Evolutionary conservation across 2,329 filamentous ascomycete genomes (phyloP).

Genomic region (Ascochyta koolunga): DNA sequence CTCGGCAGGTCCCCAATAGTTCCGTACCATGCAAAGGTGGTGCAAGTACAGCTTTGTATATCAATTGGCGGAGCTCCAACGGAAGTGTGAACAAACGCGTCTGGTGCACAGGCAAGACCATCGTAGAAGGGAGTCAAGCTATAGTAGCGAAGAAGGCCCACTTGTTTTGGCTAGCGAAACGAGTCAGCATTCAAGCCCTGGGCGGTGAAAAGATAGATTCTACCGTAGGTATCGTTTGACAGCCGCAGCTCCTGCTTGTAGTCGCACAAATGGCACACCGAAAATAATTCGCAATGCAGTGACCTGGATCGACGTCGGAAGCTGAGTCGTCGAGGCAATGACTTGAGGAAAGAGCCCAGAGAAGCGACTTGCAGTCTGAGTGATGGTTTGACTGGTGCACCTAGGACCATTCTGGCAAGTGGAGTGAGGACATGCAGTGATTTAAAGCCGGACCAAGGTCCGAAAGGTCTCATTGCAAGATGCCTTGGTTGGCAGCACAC

Average conservation of each 20-base stretch:
- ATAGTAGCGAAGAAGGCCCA: no score
- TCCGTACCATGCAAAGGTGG: slow-evolving; percentile 23
- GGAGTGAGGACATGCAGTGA: slow-evolving; percentile 5
- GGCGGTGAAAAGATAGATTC: not conserved
- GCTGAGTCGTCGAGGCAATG: not conserved
- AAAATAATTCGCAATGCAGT: no score
- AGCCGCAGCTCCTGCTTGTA: not conserved
- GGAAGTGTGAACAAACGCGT: slow-evolving; percentile 30
- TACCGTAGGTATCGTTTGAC: slow-evolving; percentile 5
- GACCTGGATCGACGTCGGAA: not conserved
- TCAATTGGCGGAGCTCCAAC: slow-evolving; percentile 38
- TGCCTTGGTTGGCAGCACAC: not conserved
- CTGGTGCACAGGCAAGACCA: not conserved
- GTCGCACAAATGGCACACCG: not conserved
- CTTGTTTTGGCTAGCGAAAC: not conserved
- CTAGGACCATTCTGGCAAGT: slow-evolving; percentile 2
- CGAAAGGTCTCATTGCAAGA: not conserved
- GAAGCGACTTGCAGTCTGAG: not conserved
- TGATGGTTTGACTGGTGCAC: not conserved
- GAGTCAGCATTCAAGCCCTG: not conserved
- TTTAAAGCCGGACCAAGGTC: slow-evolving; percentile 8
- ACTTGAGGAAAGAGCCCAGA: not conserved
- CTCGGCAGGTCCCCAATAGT: slow-evolving; percentile 34
- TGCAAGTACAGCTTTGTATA: slow-evolving; percentile 36
- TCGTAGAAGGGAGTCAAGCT: not conserved